Evolutionary conservation across 331 rosid species (phyloP).

Genomic region (Saraca asoca): DNA sequence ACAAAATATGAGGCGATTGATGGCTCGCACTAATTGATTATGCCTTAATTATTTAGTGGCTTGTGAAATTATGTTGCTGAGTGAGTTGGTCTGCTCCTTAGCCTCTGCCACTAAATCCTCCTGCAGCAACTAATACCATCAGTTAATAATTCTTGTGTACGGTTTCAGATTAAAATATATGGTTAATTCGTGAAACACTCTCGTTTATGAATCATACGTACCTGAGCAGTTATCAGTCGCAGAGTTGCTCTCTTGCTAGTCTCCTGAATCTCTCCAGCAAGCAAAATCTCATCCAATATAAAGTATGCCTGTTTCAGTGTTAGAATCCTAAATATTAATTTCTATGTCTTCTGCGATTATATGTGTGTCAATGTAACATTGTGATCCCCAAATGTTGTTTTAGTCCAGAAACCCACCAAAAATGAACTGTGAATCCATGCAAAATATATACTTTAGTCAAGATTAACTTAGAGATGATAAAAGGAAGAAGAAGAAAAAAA

Average conservation of each 20-base stretch:
- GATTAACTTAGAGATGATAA: background rate
- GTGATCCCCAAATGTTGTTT: background rate
- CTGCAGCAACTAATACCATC: conserved; percentile 40
- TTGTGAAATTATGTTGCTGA: conserved; percentile 46
- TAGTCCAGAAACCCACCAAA: too few relatives aligned
- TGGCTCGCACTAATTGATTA: background rate
- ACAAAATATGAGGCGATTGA: conserved; percentile 1
- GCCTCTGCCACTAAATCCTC: conserved; percentile 53
- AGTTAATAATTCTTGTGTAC: conserved; percentile 6
- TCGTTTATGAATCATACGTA: background rate
- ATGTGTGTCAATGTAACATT: background rate
- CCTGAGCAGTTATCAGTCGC: conserved; percentile 52
- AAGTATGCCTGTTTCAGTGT: conserved; percentile 45
- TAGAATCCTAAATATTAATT: background rate
- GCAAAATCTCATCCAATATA: conserved; percentile 54
- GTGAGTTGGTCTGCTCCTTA: conserved; percentile 43
- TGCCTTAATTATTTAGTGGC: conserved; percentile 42
- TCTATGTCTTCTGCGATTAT: too few relatives aligned
- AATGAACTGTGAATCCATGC: background rate
- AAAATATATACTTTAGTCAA: too few relatives aligned
- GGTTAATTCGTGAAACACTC: background rate
- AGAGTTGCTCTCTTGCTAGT: conserved; percentile 53
- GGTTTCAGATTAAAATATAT: too few relatives aligned
- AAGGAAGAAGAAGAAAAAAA: background rate
- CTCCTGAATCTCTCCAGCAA: conserved; percentile 52